A percentile compares a stretch with the other conserved stretches of the same genome.
These are phyloP conservation scores for Withania somnifera DNA, from an alignment of 305 asterid genomes.

Conservation along the genomic window DNA sequence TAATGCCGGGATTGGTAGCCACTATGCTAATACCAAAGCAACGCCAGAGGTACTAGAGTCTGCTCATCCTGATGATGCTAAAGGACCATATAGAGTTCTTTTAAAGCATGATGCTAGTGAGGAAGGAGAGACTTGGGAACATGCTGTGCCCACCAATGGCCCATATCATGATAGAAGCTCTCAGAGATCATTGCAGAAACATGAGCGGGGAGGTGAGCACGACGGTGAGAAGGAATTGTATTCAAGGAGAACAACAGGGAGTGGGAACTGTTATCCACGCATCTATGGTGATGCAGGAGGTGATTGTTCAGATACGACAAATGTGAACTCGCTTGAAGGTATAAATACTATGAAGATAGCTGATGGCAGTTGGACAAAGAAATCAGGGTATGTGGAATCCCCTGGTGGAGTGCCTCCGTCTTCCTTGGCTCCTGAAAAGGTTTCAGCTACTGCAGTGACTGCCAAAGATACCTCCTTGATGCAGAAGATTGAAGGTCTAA, in stretches of 20 bases:
- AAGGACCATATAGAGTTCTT: constrained; percentile 38
- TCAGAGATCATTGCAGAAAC: constrained; percentile 31
- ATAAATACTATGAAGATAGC: constrained; percentile 20
- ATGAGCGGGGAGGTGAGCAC: constrained; percentile 80
- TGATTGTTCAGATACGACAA: constrained; percentile 24
- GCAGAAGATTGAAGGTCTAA: constrained; percentile 76
- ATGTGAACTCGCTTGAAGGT: constrained; percentile 33
- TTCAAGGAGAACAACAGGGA: constrained; percentile 24
- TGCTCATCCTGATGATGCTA: constrained; percentile 35
- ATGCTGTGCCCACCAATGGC: constrained; percentile 17
- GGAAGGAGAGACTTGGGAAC: constrained; percentile 42
- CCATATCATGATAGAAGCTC: constrained; percentile 28
- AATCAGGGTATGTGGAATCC: constrained; percentile 25
- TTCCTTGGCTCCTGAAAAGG: constrained; percentile 26
- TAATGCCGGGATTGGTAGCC: constrained; percentile 41
- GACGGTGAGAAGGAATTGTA: constrained; percentile 39
- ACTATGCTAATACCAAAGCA: constrained; percentile 33
- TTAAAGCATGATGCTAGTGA: constrained; percentile 44
- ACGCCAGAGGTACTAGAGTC: constrained; percentile 35
- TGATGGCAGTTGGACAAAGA: constrained; percentile 31
- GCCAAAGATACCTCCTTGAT: constrained; percentile 51
- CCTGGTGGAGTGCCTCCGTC: constrained; percentile 28
- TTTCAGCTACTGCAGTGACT: constrained; percentile 24
- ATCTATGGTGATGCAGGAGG: constrained; percentile 23
- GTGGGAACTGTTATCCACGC: constrained; percentile 23